These are phyloP conservation scores for Eucalyptus leucophloia DNA, from an alignment of 345 rosid genomes.

Conservation along the genomic window DNA sequence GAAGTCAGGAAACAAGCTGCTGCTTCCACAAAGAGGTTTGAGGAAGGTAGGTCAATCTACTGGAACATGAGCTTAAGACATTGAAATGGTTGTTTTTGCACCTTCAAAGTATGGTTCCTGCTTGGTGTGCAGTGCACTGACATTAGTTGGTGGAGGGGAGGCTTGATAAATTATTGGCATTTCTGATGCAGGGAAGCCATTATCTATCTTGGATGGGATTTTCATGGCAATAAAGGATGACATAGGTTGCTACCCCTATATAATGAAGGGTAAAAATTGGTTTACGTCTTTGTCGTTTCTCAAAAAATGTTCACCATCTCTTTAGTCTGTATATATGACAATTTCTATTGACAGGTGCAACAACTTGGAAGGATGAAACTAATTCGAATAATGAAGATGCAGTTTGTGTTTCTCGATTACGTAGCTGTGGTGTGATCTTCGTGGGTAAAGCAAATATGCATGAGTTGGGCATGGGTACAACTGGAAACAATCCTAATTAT, in stretches of 20 bases:
- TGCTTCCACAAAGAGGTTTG: constrained; percentile 70
- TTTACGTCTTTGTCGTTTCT: neutral
- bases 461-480: constrained; percentile 91
- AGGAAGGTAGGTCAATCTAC: constrained; percentile 39
- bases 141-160: neutral
- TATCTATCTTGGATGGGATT: constrained; percentile 74
- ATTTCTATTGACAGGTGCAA: constrained; percentile 39
- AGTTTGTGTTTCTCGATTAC: constrained; percentile 56
- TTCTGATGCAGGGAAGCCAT: constrained; percentile 51
- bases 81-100: neutral
- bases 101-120: neutral
- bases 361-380: constrained; percentile 79
- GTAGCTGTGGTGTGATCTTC: constrained; percentile 70
- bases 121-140: neutral
- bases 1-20: constrained; percentile 70
- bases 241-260: constrained; percentile 70
- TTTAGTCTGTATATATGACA: neutral
- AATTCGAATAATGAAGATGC: constrained; percentile 56
- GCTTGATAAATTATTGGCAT: neutral
- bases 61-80: neutral
- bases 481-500: constrained; percentile 84
- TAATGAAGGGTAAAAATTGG: constrained; percentile 41
- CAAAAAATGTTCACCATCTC: neutral
- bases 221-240: constrained; percentile 88
- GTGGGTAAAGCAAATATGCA: constrained; percentile 94